Evolutionary conservation across 768 basidiomycete species (phyloP).

Genomic region (Xanthoconium stramineum): DNA sequence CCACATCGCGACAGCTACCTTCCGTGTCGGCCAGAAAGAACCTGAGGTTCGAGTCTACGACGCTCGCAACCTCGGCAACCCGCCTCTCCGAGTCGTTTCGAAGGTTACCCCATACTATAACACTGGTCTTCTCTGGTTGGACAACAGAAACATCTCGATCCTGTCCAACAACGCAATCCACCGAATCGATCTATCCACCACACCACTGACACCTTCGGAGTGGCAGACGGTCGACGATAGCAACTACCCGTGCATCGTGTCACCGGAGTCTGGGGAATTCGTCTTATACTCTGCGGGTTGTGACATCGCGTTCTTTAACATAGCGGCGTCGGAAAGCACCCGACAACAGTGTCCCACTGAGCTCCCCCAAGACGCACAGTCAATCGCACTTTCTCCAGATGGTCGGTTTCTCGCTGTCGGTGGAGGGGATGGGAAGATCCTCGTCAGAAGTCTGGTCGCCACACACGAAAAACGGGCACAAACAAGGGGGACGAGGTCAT

Average conservation of each 20-base stretch:
- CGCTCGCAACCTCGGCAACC: neutral
- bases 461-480: neutral
- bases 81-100: neutral
- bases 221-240: neutral
- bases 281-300: neutral
- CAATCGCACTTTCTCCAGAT: conserved; percentile 4
- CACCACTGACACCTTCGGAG: neutral
- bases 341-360: neutral
- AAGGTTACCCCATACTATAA: conserved; percentile 12
- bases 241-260: conserved; percentile 10
- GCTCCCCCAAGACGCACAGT: conserved; percentile 3
- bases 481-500: neutral
- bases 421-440: neutral
- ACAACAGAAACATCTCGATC: neutral
- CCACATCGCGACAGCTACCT: conserved; percentile 9
- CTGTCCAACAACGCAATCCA: conserved; percentile 1
- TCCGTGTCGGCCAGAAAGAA: neutral
- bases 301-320: neutral
- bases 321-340: neutral
- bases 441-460: neutral
- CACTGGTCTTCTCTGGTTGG: conserved; percentile 11
- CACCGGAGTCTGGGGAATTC: neutral
- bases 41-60: conserved; percentile 7
- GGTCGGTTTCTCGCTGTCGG: neutral
- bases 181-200: neutral